Base-by-base conservation (phyloP, 768 basidiomycete genomes). In the Tylopilus balloui region DNA sequence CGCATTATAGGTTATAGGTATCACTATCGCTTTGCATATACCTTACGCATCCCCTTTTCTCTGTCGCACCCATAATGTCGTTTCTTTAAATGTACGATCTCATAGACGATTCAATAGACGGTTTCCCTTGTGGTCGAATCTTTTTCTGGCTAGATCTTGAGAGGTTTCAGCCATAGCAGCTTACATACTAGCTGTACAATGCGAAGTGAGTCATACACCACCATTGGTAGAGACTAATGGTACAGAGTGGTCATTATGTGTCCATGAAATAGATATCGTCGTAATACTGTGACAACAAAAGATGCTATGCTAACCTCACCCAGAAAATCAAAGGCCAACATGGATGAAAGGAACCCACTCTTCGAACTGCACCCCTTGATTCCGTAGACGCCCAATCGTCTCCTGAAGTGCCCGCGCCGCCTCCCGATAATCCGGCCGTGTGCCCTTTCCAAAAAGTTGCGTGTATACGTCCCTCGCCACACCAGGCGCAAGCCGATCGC, bases 401-500 rank as follows among this genome's bases (percentile, higher is more conserved):
- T 34, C 32, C 15, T 34, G 32, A 4, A 34, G 14, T 2, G 15
- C 32, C 32, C 32, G 32, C 7, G 32, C 32, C 15, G 32, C 32
- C 3, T 34, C 32, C 14, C 14, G 15, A 34, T 34, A 34, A 34
- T 34, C 32, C 15, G 32, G 32, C 15, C n/a, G 1, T n/a, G 6
- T 34, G 15, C 32, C 32, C 2, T n/a, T 10, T 6, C 32, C 8
- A 34, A 34, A 34, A 5, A 34, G 32, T 3, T 34, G 15, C 7
- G 14, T n/a, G 15, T 34, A 34, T 10, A n/a, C 32, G 32, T n/a
- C 32, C 32, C 7, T 34, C 5, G 32, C 32, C 2, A 34, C 32
- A 1, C n/a, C 32, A 5, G 73, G 69, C 6, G 67, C 75, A 51
- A 70, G 65, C 2, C 12, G 14, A 27, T 47, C 46, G 14, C 38